Base-by-base conservation (phyloP, 169 alveolate genomes). In the Neospora caninum region DNA sequence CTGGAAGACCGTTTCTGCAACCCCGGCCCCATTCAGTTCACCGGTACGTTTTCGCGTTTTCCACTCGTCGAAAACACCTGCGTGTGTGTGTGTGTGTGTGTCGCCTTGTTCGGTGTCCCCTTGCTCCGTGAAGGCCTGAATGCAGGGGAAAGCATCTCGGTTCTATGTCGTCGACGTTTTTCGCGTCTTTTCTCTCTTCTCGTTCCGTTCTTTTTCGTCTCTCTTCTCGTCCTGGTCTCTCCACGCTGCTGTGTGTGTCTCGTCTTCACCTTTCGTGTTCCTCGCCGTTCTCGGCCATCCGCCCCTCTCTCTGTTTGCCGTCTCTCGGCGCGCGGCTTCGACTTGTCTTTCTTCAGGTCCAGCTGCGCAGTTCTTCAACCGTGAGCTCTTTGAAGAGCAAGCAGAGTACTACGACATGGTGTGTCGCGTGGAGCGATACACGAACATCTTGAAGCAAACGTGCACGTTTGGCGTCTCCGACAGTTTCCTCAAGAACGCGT, bases 21-120 rank as follows among this genome's bases (percentile, higher is more conserved):
- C 95, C 99, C 99, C 9, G 99, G 99, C 27, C 99, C 99, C n/a
- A 98, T 99, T 34, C 99, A 99, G 95, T 98, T 98, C 96, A 97
- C 94, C 93, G 99, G 99, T 67, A 88, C 69, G 31, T 29, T 16
- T 29, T 7, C 4, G 73, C 31, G 73, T 64, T 29, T 64, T 49
- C 58, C 58, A 64, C 73, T 64, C 31, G 73, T n/a, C n/a, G n/a
- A n/a, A n/a, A n/a, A n/a, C n/a, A n/a, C n/a, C n/a, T n/a, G n/a
- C n/a, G n/a, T n/a, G n/a, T n/a, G n/a, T n/a, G n/a, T n/a, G n/a
- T n/a, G n/a, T n/a, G n/a, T n/a, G n/a, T n/a, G n/a, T n/a, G n/a
- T n/a, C n/a, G n/a, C n/a, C n/a, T n/a, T n/a, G 58, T 13, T 49
- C 58, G 4, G 22, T 49, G 22, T 49, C 58, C 13, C 58, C 13